Percentiles rank a stretch among this genome's conserved stretches.
phyloP scores from a whole-genome alignment of 2,329 filamentous ascomycete species.

The Acarospora socialis region DNA sequence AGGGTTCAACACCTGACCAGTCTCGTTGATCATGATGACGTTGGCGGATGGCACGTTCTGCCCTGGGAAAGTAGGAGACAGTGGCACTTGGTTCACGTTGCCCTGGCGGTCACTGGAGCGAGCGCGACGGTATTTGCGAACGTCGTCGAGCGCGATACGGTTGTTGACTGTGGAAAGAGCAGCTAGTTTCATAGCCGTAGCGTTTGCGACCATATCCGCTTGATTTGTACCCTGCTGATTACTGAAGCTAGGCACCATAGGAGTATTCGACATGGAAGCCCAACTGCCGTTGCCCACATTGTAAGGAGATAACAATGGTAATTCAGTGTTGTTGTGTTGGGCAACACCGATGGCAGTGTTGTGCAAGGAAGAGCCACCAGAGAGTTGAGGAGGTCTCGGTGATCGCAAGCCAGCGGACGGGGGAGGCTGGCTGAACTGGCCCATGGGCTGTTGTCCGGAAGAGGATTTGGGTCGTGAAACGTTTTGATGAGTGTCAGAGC shows the following conservation, averaged over 20 bases:
- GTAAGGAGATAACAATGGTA: constrained; percentile 73
- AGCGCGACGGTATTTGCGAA: constrained; percentile 85
- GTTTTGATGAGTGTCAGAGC: constrained; percentile 35
- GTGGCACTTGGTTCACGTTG: constrained; percentile 39
- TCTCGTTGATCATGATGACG: constrained; percentile 88
- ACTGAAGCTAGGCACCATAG: constrained; percentile 80
- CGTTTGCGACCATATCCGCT: constrained; percentile 96
- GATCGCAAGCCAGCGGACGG: constrained; percentile 66
- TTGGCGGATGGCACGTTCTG: constrained; percentile 55
- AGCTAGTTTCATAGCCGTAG: constrained; percentile 96
- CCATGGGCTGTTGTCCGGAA: constrained; percentile 71
- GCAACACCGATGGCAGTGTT: constrained; percentile 65
- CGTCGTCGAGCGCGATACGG: constrained; percentile 89
- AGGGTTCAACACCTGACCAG: constrained; percentile 66
- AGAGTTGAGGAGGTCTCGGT: constrained; percentile 54
- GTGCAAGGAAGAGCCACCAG: constrained; percentile 58
- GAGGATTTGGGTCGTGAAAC: constrained; percentile 62
- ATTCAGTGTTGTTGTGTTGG: constrained; percentile 53
- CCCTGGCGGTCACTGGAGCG: constrained; percentile 65
- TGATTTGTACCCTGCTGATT: constrained; percentile 47
- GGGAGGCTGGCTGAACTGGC: constrained; percentile 79
- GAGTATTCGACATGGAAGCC: constrained; percentile 97
- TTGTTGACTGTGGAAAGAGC: constrained; percentile 97
- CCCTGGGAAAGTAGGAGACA: constrained; percentile 52
- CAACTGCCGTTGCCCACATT: constrained; percentile 74